phyloP scores from a whole-genome alignment of 2,329 filamentous ascomycete genomes.

The Aureobasidium musti region DNA sequence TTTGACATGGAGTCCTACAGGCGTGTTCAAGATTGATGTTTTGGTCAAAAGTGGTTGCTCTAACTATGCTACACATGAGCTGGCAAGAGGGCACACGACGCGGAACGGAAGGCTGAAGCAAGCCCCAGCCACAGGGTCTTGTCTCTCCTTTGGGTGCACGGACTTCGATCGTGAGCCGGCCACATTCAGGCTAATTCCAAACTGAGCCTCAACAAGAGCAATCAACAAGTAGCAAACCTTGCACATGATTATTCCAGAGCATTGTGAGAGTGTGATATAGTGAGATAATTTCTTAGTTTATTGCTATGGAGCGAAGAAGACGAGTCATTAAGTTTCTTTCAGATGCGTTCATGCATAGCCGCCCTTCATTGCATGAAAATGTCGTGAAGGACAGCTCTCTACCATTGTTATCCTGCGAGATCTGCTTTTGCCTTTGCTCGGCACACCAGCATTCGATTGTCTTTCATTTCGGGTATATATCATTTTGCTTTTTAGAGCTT shows the following conservation, averaged over 20 bases:
- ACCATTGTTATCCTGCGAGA: constrained; percentile 20
- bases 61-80: background rate
- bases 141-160: constrained; percentile 4
- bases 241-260: background rate
- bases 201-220: background rate
- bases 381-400: constrained; percentile 24
- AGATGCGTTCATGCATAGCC: constrained; percentile 28
- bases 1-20: background rate
- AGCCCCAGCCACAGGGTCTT: constrained; percentile 19
- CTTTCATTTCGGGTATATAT: constrained; percentile 26
- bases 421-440: constrained; percentile 8
- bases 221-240: background rate
- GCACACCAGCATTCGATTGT: constrained; percentile 12
- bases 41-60: background rate
- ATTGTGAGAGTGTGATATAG: background rate
- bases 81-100: constrained; percentile 18
- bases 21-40: background rate
- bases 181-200: constrained; percentile 3
- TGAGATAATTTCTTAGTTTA: constrained; percentile 9
- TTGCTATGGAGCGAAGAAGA: constrained; percentile 27
- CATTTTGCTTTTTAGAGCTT: constrained; percentile 64
- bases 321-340: constrained; percentile 30
- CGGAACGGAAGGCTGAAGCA: background rate
- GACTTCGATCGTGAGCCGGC: background rate
- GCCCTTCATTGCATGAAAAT: constrained; percentile 15